Percentiles rank a stretch among this genome's conserved stretches.
Conservation (phyloP, 352 stramenopile species). For the Thalassiosira ordinaria region DNA sequence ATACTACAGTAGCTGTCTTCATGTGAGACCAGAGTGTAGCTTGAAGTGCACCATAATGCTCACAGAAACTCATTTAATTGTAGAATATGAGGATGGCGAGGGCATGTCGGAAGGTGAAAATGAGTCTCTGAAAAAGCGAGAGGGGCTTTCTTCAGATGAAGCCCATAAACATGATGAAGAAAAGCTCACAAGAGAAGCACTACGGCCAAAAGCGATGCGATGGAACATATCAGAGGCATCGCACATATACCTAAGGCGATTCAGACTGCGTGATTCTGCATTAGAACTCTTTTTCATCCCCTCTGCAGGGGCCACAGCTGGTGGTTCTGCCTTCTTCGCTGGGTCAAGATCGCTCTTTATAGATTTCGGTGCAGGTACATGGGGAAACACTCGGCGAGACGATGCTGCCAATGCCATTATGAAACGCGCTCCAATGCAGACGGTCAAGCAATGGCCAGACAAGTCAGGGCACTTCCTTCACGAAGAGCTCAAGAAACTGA, state of each 20-base stretch:
- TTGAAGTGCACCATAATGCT: conserved; percentile 81
- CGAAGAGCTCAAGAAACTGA: conserved; percentile 81
- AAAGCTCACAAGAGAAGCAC: conserved; percentile 54
- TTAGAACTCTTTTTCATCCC: conserved; percentile 88
- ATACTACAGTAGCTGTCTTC: conserved; percentile 79
- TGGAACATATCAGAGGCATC: conserved; percentile 86
- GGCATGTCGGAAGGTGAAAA: conserved; percentile 81
- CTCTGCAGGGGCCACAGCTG: conserved; percentile 79
- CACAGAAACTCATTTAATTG: conserved; percentile 83
- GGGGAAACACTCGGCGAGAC: conserved; percentile 80
- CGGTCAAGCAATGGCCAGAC: conserved; percentile 86
- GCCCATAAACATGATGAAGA: conserved; percentile 44
- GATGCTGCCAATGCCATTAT: conserved; percentile 86
- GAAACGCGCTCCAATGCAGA: conserved; percentile 80
- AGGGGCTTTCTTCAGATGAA: conserved; percentile 45
- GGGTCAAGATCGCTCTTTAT: conserved; percentile 85
- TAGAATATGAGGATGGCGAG: conserved; percentile 84
- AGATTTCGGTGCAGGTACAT: conserved; percentile 86
- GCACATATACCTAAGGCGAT: conserved; percentile 86
- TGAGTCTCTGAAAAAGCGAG: conserved; percentile 46
- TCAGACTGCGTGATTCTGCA: conserved; percentile 85
- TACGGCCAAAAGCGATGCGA: conserved; percentile 83
- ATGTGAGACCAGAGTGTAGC: conserved; percentile 83
- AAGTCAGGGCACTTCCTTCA: conserved; percentile 78
- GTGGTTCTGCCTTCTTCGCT: conserved; percentile 79